Conservation (phyloP, 2,329 filamentous ascomycete species). For the Simplicillium sp. region DNA sequence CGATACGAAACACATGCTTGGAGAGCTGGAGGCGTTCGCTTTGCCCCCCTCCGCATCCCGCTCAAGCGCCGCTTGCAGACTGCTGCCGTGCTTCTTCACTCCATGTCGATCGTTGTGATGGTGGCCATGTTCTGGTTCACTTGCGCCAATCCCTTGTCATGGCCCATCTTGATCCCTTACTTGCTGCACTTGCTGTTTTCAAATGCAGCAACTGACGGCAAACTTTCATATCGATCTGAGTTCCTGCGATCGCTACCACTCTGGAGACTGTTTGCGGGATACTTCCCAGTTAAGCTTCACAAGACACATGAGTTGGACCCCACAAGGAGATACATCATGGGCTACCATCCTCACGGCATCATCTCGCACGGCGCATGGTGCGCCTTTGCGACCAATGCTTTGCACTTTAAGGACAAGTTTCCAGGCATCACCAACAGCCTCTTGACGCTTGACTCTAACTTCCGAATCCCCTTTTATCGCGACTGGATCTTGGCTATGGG, state of each 20-base stretch:
- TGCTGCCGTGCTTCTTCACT: constrained; percentile 66
- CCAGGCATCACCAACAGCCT: constrained; percentile 92
- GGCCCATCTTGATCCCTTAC: constrained; percentile 71
- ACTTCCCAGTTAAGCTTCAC: constrained; percentile 84
- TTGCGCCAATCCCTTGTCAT: constrained; percentile 83
- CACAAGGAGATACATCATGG: constrained; percentile 88
- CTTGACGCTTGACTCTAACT: constrained; percentile 91
- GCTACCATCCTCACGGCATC: constrained; percentile 95
- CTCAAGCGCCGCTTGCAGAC: constrained; percentile 66
- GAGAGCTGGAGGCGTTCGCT: constrained; percentile 55
- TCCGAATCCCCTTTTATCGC: constrained; percentile 84
- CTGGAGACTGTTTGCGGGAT: constrained; percentile 85
- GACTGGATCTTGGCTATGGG: constrained; percentile 91
- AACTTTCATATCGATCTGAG: constrained; percentile 63
- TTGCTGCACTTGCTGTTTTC: constrained; percentile 77
- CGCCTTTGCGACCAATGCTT: constrained; percentile 81
- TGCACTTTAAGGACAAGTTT: constrained; percentile 80
- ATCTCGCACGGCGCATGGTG: constrained; percentile 94
- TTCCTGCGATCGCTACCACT: constrained; percentile 63
- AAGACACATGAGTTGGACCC: constrained; percentile 71
- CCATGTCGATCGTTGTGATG: constrained; percentile 57
- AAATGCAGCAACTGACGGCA: constrained; percentile 65
- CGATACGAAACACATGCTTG: constrained; percentile 19
- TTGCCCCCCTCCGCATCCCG: constrained; percentile 71
- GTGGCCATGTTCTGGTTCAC: constrained; percentile 82